Conservation (phyloP, 768 basidiomycete species). For the Lactarius indigo region DNA sequence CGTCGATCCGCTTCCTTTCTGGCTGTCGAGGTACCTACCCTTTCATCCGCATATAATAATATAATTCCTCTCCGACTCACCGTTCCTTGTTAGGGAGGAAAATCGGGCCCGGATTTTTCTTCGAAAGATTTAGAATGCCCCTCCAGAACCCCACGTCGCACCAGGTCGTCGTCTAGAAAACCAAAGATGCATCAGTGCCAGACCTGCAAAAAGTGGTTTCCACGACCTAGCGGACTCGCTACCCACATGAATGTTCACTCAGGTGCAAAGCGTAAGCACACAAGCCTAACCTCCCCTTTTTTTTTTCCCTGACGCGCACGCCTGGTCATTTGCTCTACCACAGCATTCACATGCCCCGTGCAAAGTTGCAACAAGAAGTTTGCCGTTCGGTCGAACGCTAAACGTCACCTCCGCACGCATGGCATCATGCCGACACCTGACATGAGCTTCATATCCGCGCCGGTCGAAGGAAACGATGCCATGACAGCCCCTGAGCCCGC, state of each 20-base stretch:
- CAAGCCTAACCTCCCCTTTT: constrained; percentile 6
- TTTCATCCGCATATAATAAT: not conserved
- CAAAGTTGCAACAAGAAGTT: constrained; percentile 63
- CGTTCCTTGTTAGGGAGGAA: constrained; percentile 7
- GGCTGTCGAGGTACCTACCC: constrained; percentile 14
- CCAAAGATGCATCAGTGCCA: constrained; percentile 50
- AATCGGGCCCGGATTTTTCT: not conserved
- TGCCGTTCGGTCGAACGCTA: constrained; percentile 77
- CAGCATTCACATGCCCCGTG: constrained; percentile 50
- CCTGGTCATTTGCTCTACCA: not conserved
- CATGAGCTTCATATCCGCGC: constrained; percentile 41
- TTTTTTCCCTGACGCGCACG: not conserved
- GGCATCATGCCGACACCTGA: constrained; percentile 52
- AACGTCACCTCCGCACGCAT: constrained; percentile 74
- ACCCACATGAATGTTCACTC: constrained; percentile 55
- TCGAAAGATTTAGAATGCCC: constrained; percentile 8
- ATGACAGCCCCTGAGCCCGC: constrained; percentile 26
- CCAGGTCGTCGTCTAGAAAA: constrained; percentile 28
- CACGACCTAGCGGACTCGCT: constrained; percentile 47
- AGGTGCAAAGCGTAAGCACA: constrained; percentile 46
- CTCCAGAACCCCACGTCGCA: constrained; percentile 7
- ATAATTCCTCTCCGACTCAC: constrained; percentile 1
- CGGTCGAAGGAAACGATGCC: constrained; percentile 36
- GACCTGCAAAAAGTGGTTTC: constrained; percentile 44
- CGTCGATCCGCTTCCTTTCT: constrained; percentile 19